These are phyloP conservation scores for Cercospora sojina DNA, from an alignment of 2,329 filamentous ascomycete genomes.

Conservation along the genomic window DNA sequence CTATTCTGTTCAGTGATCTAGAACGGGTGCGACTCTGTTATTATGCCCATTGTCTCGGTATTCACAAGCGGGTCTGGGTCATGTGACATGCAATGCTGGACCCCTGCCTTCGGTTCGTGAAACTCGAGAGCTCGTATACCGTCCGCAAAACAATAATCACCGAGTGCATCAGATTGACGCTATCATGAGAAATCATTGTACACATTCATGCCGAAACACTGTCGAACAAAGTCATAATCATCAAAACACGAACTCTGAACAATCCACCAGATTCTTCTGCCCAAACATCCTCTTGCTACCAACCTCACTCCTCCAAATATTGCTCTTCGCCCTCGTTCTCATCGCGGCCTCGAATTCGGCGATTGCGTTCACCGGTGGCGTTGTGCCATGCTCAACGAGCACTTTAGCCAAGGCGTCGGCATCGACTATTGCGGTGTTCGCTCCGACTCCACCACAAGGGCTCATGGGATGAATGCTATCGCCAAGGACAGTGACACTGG, in stretches of 20 bases:
- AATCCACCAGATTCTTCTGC: constrained; percentile 27
- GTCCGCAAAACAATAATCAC: neutral
- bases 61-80: neutral
- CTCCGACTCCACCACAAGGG: constrained; percentile 48
- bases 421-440: constrained; percentile 48
- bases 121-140: neutral
- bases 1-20: neutral
- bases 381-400: constrained; percentile 35
- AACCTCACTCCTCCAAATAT: constrained; percentile 29
- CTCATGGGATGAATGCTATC: constrained; percentile 51
- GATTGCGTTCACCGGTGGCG: constrained; percentile 32
- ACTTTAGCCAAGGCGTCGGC: constrained; percentile 44
- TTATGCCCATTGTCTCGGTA: neutral
- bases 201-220: neutral
- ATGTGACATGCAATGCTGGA: too few species aligned
- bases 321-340: constrained; percentile 39
- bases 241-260: constrained; percentile 1
- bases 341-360: constrained; percentile 41
- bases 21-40: neutral
- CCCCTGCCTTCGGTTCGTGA: neutral
- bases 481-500: constrained; percentile 45
- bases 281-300: constrained; percentile 32
- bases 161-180: too few species aligned
- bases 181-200: too few species aligned
- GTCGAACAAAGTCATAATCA: neutral